Conservation (phyloP, 106 monocot genomes). For the Posidonia australis region DNA sequence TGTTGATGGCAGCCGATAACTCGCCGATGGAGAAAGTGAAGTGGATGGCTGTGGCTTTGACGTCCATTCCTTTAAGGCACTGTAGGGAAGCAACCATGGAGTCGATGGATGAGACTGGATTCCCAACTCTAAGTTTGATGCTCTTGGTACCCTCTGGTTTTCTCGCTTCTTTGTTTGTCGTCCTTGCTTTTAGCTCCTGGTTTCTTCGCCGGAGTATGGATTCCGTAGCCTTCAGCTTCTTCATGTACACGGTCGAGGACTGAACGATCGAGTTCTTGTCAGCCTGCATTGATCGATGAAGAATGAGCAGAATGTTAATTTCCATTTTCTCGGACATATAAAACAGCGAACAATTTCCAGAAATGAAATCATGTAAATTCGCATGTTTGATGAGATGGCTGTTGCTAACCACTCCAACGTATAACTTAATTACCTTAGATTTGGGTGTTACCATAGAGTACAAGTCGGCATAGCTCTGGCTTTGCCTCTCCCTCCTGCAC, state of each 20-base stretch:
- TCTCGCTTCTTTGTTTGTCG: background rate
- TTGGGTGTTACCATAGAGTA: constrained; percentile 34
- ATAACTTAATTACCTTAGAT: constrained; percentile 49
- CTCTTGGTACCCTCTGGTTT: constrained; percentile 1
- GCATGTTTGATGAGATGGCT: too few relatives aligned
- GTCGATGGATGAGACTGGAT: constrained; percentile 38
- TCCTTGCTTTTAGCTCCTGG: constrained; percentile 25
- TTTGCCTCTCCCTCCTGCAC: constrained; percentile 67
- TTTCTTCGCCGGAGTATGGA: constrained; percentile 32
- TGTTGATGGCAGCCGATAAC: background rate
- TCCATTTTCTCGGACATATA: too few relatives aligned
- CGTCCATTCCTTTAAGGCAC: constrained; percentile 30
- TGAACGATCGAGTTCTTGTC: constrained; percentile 78
- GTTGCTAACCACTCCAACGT: too few relatives aligned
- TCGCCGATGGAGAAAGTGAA: constrained; percentile 6
- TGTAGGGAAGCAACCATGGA: constrained; percentile 38
- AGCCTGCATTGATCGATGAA: constrained; percentile 18
- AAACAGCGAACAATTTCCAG: too few relatives aligned
- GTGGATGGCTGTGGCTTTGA: constrained; percentile 19
- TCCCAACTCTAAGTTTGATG: constrained; percentile 23
- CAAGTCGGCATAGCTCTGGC: constrained; percentile 79
- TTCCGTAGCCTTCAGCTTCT: constrained; percentile 31
- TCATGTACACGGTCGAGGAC: constrained; percentile 33
- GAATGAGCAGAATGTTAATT: too few relatives aligned
- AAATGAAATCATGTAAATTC: too few relatives aligned